Evolutionary conservation across 2,329 filamentous ascomycete genomes (phyloP).

Genomic region (Pleoardoris graminearum): DNA sequence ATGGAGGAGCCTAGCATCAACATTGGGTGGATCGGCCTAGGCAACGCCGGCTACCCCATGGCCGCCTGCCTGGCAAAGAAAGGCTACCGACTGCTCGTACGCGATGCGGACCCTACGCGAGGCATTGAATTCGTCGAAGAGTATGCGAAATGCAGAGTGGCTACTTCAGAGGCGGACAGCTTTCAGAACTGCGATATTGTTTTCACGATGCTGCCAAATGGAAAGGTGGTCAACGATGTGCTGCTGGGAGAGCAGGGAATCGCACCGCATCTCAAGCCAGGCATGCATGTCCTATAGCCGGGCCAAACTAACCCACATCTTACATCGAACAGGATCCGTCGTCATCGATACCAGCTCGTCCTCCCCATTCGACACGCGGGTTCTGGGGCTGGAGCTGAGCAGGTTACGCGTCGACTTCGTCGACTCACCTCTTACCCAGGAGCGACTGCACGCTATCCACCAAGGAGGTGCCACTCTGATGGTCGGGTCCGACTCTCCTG

Average conservation of each 20-base stretch:
- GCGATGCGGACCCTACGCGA: slow-evolving; percentile 21
- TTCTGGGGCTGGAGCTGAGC: slow-evolving; percentile 36
- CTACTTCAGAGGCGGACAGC: slow-evolving; percentile 15
- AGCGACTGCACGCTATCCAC: slow-evolving; percentile 43
- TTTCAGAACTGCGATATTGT: slow-evolving; percentile 25
- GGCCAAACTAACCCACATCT: too few relatives aligned
- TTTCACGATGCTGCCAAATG: slow-evolving; percentile 27
- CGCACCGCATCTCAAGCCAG: slow-evolving; percentile 22
- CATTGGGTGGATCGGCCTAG: slow-evolving; percentile 26
- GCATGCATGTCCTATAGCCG: slow-evolving; percentile 10
- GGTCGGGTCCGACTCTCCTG: slow-evolving; percentile 33
- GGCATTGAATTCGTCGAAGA: slow-evolving; percentile 24
- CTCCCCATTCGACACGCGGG: slow-evolving; percentile 41
- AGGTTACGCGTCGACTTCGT: slow-evolving; percentile 36
- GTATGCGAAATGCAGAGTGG: slow-evolving; percentile 20
- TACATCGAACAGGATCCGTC: slow-evolving; percentile 27
- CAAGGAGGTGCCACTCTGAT: slow-evolving; percentile 41
- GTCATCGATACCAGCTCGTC: slow-evolving; percentile 43
- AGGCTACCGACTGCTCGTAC: slow-evolving; percentile 20
- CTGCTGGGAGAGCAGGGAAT: slow-evolving; percentile 20
- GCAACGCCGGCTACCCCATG: slow-evolving; percentile 26
- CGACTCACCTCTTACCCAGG: slow-evolving; percentile 44
- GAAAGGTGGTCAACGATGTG: slow-evolving; percentile 18
- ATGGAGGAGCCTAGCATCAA: slow-evolving; percentile 19
- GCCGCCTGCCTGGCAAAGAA: slow-evolving; percentile 25